Percentiles rank a stretch among this genome's conserved stretches.
Evolutionary conservation across 257 asterid species (phyloP).

Genomic region (Lycium ferocissimum): DNA sequence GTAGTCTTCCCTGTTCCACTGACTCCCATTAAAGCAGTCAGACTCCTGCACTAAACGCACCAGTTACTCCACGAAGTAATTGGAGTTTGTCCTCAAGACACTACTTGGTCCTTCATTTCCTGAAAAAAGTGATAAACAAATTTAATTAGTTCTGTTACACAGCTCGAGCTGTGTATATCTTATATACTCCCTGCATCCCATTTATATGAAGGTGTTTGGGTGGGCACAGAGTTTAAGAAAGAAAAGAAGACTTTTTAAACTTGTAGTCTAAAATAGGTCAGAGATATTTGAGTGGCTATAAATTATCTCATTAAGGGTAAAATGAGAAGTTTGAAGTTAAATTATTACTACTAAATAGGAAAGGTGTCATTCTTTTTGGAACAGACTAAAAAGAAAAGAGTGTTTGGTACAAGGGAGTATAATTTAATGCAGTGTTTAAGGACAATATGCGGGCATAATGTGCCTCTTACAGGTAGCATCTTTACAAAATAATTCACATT

Average conservation of each 20-base stretch:
- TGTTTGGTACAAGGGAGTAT: too few species aligned
- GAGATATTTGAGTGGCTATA: too few species aligned
- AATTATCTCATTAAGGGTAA: too few species aligned
- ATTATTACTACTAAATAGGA: too few species aligned
- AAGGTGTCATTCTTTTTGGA: too few species aligned
- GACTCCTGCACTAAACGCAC: slow-evolving; percentile 78
- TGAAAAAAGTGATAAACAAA: slow-evolving; percentile 4
- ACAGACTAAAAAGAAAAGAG: too few species aligned
- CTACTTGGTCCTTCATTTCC: slow-evolving; percentile 83
- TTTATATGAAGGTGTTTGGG: too few species aligned
- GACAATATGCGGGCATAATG: neutral
- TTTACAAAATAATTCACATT: slow-evolving; percentile 69
- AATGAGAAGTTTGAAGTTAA: too few species aligned
- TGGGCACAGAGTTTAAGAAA: too few species aligned
- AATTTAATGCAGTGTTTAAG: too few species aligned
- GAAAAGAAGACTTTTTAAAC: too few species aligned
- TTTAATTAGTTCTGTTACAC: neutral
- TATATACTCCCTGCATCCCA: neutral
- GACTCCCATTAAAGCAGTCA: slow-evolving; percentile 80
- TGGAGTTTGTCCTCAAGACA: slow-evolving; percentile 61
- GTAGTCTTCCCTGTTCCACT: slow-evolving; percentile 85
- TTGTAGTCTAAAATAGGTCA: too few species aligned
- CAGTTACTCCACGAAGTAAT: slow-evolving; percentile 62
- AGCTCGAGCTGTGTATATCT: neutral
- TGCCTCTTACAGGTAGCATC: slow-evolving; percentile 68